phyloP scores from a whole-genome alignment of 2,329 filamentous ascomycete species.

The Penicillium verrucosum region DNA sequence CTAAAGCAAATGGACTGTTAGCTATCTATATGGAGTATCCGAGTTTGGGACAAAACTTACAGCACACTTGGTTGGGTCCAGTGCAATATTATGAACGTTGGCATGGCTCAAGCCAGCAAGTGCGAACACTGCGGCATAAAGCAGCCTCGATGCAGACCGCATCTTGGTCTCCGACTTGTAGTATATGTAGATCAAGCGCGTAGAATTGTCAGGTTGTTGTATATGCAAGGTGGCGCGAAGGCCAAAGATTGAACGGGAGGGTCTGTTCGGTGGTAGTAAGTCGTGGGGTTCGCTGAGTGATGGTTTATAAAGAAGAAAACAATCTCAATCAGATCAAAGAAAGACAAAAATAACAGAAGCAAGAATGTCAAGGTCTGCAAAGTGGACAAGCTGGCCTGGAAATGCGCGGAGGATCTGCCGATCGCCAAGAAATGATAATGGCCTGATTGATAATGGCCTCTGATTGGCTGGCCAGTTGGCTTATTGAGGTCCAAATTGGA shows the following conservation, averaged over 20 bases:
- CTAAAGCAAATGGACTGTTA: conserved; percentile 48
- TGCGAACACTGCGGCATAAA: conserved; percentile 62
- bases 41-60: conserved; percentile 42
- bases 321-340: background rate
- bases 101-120: conserved; percentile 53
- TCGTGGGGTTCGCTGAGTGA: background rate
- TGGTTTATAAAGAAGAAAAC: background rate
- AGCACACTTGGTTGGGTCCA: conserved; percentile 49
- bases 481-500: background rate
- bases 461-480: background rate
- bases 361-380: conserved; percentile 1
- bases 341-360: background rate
- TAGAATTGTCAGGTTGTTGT: background rate
- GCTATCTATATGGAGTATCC: background rate
- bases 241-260: background rate
- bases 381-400: conserved; percentile 13
- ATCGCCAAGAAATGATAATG: conserved; percentile 10
- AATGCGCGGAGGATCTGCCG: conserved; percentile 9
- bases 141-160: conserved; percentile 53
- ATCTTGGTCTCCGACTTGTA: conserved; percentile 35
- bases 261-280: background rate
- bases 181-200: background rate
- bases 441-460: background rate
- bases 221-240: conserved; percentile 4
- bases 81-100: conserved; percentile 39